phyloP scores from a whole-genome alignment of 495 filamentous ascomycete genomes.

The Hypoxylon rickii region DNA sequence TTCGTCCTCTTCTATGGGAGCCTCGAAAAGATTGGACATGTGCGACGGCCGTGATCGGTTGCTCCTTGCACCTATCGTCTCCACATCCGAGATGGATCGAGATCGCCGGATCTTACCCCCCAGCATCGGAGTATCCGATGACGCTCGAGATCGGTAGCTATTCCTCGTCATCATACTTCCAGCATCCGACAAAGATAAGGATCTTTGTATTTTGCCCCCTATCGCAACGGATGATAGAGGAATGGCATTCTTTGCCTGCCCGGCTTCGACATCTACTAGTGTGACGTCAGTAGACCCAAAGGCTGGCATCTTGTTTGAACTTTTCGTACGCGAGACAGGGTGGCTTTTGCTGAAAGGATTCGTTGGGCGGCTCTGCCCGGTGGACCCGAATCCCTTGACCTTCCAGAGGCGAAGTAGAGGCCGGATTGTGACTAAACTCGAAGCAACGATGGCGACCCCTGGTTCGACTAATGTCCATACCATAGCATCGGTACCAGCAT shows the following conservation, averaged over 20 bases:
- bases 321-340: slow-evolving; percentile 24
- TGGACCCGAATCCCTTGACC: slow-evolving; percentile 40
- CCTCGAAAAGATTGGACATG: slow-evolving; percentile 29
- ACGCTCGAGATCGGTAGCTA: slow-evolving; percentile 16
- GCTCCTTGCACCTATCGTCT: slow-evolving; percentile 13
- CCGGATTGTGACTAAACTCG: slow-evolving; percentile 47
- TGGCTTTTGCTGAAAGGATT: slow-evolving; percentile 12
- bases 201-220: slow-evolving; percentile 12
- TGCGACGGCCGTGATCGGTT: slow-evolving; percentile 26
- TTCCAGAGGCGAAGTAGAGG: slow-evolving; percentile 45
- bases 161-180: slow-evolving; percentile 5
- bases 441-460: slow-evolving; percentile 48
- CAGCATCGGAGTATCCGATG: slow-evolving; percentile 16
- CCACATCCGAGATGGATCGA: slow-evolving; percentile 23
- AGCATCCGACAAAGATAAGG: slow-evolving; percentile 23
- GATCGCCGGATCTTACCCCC: slow-evolving; percentile 8
- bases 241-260: slow-evolving; percentile 4
- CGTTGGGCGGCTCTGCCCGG: slow-evolving; percentile 31
- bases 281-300: slow-evolving; percentile 37
- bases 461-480: slow-evolving; percentile 52
- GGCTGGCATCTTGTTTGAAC: slow-evolving; percentile 33
- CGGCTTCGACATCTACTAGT: slow-evolving; percentile 35
- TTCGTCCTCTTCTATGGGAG: slow-evolving; percentile 29
- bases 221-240: slow-evolving; percentile 4
- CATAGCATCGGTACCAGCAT: slow-evolving; percentile 45